Evolutionary conservation across 176 grass and related monocot species (phyloP), one percentile per base, ranked within the genome.

Genomic region (Guadua angustifolia): DNA sequence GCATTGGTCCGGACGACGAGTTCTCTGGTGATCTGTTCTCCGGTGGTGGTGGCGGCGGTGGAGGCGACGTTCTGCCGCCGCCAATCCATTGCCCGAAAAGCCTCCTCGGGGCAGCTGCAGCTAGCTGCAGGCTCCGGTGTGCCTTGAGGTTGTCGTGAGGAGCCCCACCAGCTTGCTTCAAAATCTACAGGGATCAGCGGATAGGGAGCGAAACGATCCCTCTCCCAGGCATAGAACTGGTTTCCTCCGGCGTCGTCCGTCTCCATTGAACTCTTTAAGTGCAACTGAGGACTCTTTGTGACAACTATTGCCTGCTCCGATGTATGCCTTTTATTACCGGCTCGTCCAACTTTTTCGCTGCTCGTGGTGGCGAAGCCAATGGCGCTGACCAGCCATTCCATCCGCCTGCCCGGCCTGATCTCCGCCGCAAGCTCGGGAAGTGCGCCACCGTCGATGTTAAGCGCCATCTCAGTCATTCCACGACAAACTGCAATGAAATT

Each of bases 161-260:
- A 51, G 18, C 78, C 70, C 89, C 84, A 90, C 88, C 86, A 88
- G 71, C 58, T 80, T 69, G 83, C 70, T 59, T 92, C 94, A 68
- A 53, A 81, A 73, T 92, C 88, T 7, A 88, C 29, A 15, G 81
- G 81, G 6, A 75, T 47, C 52, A 91, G 78, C 0, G 81, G 92
- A 26, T 91, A 86, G 10, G 89, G 82, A 3, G 89, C 78, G 15
- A 94, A 82, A 22, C 80, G 76, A 17, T 88, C 87, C 38, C 76
- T 70, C 29, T 94, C 89, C 92, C 88, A 92, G 33, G 83, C 71
- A 38, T 90, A 88, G 75, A 88, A 86, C 53, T 35, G 82, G 59
- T 80, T 92, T 57, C 80, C 88, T 80, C 80, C 58, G 21, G 36
- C 25, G 33, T 87, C 88, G 24, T 92, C 94, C 1, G 42, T 35